Evolutionary conservation across 768 basidiomycete species (phyloP).

Genomic region (Lactarius tabidus): DNA sequence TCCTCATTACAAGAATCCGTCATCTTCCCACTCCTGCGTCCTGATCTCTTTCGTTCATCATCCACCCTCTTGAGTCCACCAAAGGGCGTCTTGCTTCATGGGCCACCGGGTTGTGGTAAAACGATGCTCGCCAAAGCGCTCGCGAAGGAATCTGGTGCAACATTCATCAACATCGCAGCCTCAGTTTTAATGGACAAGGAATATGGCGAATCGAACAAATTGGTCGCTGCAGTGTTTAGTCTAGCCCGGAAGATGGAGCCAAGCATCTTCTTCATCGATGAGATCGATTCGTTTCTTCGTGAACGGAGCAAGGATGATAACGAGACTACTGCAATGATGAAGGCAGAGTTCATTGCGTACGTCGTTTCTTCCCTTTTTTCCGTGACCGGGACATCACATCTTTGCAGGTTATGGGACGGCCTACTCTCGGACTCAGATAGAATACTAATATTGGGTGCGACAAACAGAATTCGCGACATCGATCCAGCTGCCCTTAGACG

Average conservation of each 20-base stretch:
- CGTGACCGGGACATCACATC: not conserved
- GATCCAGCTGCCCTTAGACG: conserved; percentile 83
- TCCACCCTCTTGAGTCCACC: conserved; percentile 86
- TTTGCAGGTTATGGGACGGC: conserved; percentile 86
- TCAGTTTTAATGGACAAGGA: conserved; percentile 75
- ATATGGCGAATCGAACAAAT: conserved; percentile 91
- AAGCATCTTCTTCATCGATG: conserved; percentile 97
- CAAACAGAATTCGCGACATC: conserved; percentile 92
- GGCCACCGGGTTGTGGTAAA: conserved; percentile 97
- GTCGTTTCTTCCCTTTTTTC: conserved; percentile 30
- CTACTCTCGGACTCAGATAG: conserved; percentile 74
- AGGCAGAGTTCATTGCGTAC: conserved; percentile 92
- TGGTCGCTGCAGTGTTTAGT: conserved; percentile 91
- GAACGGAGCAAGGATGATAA: conserved; percentile 88
- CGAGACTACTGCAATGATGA: conserved; percentile 98
- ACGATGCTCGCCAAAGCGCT: conserved; percentile 99
- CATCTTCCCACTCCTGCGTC: conserved; percentile 90
- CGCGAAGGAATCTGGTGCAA: conserved; percentile 95
- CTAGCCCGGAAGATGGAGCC: conserved; percentile 93
- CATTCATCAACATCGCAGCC: conserved; percentile 86
- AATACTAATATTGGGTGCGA: conserved; percentile 90
- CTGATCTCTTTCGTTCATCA: conserved; percentile 81
- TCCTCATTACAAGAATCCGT: conserved; percentile 92
- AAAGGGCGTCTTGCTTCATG: conserved; percentile 93
- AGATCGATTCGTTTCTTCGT: conserved; percentile 93